These are phyloP conservation scores for Paecilomyces variotii DNA, from an alignment of 2,329 filamentous ascomycete genomes.

Conservation along the genomic window DNA sequence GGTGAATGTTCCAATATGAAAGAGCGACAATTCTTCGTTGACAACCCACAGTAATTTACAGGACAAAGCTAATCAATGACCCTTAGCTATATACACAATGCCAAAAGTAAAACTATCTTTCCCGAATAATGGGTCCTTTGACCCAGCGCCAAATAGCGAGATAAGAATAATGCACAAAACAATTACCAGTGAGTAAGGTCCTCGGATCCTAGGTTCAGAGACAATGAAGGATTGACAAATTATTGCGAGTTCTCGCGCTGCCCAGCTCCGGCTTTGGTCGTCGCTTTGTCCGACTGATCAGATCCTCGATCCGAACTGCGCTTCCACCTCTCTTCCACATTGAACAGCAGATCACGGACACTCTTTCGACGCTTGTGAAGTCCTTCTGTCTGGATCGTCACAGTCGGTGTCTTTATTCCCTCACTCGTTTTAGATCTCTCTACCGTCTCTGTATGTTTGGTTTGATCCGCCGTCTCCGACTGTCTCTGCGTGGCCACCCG, in stretches of 20 bases:
- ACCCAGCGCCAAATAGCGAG: neutral
- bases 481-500: neutral
- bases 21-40: neutral
- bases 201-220: neutral
- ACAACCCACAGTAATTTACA: neutral
- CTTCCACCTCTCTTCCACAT: neutral
- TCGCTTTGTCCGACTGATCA: neutral
- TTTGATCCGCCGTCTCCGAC: neutral
- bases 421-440: neutral
- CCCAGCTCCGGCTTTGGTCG: neutral
- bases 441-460: neutral
- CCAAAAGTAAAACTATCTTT: neutral
- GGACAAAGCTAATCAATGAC: neutral
- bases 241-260: neutral
- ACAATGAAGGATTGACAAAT: neutral
- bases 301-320: neutral
- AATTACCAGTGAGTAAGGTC: neutral
- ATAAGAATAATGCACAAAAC: neutral
- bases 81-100: neutral
- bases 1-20: neutral
- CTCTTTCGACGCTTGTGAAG: constrained; percentile 3
- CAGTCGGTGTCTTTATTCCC: neutral
- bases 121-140: neutral
- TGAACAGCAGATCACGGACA: constrained; percentile 6
- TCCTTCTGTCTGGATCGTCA: neutral